Evolutionary conservation across 2,329 filamentous ascomycete species (phyloP), one percentile per base, ranked within the genome.

Genomic region (Cucurbitaria berberidis): DNA sequence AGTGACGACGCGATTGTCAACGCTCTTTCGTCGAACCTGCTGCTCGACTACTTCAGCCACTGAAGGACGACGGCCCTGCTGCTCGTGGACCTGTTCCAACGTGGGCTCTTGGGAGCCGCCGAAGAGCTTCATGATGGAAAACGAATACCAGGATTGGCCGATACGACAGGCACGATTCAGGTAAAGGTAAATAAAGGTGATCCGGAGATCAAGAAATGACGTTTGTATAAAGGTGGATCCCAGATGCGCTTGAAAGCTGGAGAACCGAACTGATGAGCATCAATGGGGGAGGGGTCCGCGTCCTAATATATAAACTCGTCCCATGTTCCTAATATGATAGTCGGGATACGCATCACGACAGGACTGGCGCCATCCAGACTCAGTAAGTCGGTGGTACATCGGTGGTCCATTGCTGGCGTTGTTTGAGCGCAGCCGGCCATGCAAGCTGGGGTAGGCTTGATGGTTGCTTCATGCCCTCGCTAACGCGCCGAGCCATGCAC

Each of bases 31-130:
- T 34, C 64, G 69, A 19, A 59, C 58, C 45, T 74, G 65, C 40
- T 63, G 59, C 16, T 67, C 69, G 24, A 73, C 63, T 22, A 70
- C 73, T 43, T 74, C 70, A 24, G 64, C 63, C 24, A 67, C 62
- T 5, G 74, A 76, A 7, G 72, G 72, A 29, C 72, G 70, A 45
- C 72, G 72, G 30, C 55, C 65, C 47, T 74, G 72, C 46, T 75
- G 73, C 24, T 64, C 56, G 62, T 74, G 72, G 46, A 74, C 59
- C 27, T 74, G 68, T 15, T 73, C 70, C 34, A 74, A 30, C 8
- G 67, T 69, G 35, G 73, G 72, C 63, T 75, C 73, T 45, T 66
- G 65, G 21, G 56, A 60, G 52, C 63, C 62, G 21, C 64, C 62
- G 47, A 74, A 66, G 50, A 66, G 48, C 48, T 63, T 63, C 59